Evolutionary conservation across 495 filamentous ascomycete species (phyloP).

Genomic region (Penicillium salamii): DNA sequence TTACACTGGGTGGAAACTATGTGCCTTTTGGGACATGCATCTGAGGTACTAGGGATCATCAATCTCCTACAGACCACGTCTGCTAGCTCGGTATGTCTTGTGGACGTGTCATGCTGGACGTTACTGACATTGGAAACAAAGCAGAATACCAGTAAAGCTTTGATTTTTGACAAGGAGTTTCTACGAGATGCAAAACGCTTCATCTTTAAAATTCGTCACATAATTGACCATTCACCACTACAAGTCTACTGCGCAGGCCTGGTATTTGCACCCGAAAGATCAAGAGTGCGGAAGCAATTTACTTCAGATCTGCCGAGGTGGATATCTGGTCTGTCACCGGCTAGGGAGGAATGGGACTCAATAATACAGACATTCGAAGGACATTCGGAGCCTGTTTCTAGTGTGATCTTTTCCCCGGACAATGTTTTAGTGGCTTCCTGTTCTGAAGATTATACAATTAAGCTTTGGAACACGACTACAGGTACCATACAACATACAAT

Average conservation of each 20-base stretch:
- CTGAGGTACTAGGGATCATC: not conserved
- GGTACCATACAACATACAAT: conserved; percentile 12
- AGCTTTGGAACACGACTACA: conserved; percentile 26
- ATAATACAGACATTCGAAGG: not conserved
- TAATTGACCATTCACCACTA: conserved; percentile 22
- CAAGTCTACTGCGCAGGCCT: conserved; percentile 22
- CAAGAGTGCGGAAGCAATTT: conserved; percentile 18
- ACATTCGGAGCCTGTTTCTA: not conserved
- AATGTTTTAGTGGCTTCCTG: conserved; percentile 14
- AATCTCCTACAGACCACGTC: too few species aligned
- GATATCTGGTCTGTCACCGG: conserved; percentile 1
- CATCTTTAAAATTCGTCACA: conserved; percentile 25
- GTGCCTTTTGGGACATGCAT: not conserved
- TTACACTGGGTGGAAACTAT: not conserved
- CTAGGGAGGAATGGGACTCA: not conserved
- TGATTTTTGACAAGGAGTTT: too few species aligned
- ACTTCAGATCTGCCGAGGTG: not conserved
- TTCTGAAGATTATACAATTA: conserved; percentile 17
- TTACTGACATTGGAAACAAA: too few species aligned
- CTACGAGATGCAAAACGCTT: conserved; percentile 31
- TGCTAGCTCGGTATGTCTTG: too few species aligned
- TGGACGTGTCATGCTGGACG: too few species aligned
- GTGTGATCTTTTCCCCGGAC: conserved; percentile 8
- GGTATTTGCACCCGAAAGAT: conserved; percentile 30
- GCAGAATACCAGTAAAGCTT: not conserved